Conservation (phyloP, 2,329 filamentous ascomycete genomes). For the Pseudogymnoascus sp. region DNA sequence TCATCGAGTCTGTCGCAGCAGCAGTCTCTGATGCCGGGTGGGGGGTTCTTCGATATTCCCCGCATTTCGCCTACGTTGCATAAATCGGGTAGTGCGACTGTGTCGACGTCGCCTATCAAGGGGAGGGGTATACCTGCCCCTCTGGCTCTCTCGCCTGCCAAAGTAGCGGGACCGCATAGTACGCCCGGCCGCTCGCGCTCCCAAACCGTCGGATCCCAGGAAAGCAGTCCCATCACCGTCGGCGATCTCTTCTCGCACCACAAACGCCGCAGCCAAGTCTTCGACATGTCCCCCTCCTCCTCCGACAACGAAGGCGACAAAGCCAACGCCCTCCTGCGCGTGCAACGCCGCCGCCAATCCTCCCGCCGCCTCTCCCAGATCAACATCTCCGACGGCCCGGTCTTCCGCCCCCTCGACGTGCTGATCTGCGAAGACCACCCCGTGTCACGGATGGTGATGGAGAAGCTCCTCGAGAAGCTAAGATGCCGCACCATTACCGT, state of each 20-base stretch:
- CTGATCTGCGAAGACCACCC: conserved; percentile 97
- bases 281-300: conserved; percentile 93
- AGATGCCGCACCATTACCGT: conserved; percentile 91
- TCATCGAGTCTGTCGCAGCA: conserved; percentile 70
- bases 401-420: conserved; percentile 85
- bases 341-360: conserved; percentile 89
- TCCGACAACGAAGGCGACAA: conserved; percentile 96
- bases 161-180: conserved; percentile 52
- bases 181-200: conserved; percentile 69
- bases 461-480: conserved; percentile 89
- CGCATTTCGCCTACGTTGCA: conserved; percentile 51
- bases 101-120: conserved; percentile 49
- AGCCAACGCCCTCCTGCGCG: conserved; percentile 79
- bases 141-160: conserved; percentile 53
- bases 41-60: conserved; percentile 60
- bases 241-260: conserved; percentile 64
- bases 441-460: conserved; percentile 97
- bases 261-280: conserved; percentile 87
- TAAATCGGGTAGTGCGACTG: conserved; percentile 46
- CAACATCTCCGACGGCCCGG: conserved; percentile 71
- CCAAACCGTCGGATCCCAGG: conserved; percentile 87
- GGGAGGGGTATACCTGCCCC: conserved; percentile 40
- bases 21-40: conserved; percentile 64
- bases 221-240: conserved; percentile 66
- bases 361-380: conserved; percentile 91